Evolutionary conservation across 169 alveolate species (phyloP).

Genomic region (Plasmodium coatneyi): DNA sequence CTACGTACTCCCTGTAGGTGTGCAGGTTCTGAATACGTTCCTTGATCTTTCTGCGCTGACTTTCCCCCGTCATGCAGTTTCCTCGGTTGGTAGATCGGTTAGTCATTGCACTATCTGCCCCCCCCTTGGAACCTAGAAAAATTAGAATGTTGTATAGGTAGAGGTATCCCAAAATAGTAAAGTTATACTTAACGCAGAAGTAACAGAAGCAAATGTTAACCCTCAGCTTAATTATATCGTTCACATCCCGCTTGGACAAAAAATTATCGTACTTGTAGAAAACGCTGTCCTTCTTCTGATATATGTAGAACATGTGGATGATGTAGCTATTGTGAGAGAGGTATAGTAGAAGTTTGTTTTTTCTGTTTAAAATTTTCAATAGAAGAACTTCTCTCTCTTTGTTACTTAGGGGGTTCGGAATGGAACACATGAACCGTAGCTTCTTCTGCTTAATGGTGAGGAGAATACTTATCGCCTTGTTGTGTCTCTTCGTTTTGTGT

Average conservation of each 20-base stretch:
- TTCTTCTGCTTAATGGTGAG: constrained; percentile 66
- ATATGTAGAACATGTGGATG: constrained; percentile 51
- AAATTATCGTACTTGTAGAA: constrained; percentile 34
- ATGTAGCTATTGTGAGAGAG: constrained; percentile 54
- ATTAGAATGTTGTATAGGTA: constrained; percentile 29
- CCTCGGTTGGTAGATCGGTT: not conserved
- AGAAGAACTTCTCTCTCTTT: constrained; percentile 62
- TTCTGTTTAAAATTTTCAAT: constrained; percentile 33
- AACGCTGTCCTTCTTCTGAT: constrained; percentile 10
- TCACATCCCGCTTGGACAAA: constrained; percentile 7
- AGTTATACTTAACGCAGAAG: constrained; percentile 68
- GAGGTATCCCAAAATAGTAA: not conserved
- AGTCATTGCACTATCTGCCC: not conserved
- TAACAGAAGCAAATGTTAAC: constrained; percentile 65
- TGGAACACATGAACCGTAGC: constrained; percentile 35
- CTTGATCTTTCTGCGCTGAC: not conserved
- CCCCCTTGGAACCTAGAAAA: not conserved
- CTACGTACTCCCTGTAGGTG: constrained; percentile 31
- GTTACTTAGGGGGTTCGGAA: constrained; percentile 65
- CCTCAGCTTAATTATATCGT: constrained; percentile 29
- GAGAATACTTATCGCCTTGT: constrained; percentile 40
- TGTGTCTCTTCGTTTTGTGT: constrained; percentile 47
- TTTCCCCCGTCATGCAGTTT: not conserved
- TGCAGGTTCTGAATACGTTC: not conserved
- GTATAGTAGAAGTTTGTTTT: constrained; percentile 59